Conservation (phyloP, 2,329 filamentous ascomycete species). For the Cryphonectria radicalis region DNA sequence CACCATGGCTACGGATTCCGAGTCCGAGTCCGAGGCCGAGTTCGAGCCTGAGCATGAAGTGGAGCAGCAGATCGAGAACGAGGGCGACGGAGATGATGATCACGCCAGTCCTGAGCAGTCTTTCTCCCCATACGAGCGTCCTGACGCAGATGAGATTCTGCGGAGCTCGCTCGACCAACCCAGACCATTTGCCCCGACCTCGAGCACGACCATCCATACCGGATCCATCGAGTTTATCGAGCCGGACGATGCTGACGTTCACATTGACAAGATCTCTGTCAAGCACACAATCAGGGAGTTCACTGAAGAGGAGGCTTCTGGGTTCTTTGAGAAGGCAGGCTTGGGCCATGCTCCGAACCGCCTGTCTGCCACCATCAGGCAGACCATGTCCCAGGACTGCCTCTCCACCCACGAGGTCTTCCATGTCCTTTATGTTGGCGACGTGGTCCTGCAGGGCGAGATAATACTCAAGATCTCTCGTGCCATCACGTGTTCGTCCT, state of each 20-base stretch:
- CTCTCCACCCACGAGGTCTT: constrained; percentile 51
- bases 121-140: neutral
- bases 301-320: constrained; percentile 44
- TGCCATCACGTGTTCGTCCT: constrained; percentile 48
- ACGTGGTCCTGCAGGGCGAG: constrained; percentile 44
- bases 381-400: constrained; percentile 52
- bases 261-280: constrained; percentile 47
- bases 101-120: neutral
- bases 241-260: constrained; percentile 36
- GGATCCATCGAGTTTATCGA: constrained; percentile 53
- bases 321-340: constrained; percentile 40
- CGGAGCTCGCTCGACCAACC: constrained; percentile 45
- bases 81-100: constrained; percentile 33
- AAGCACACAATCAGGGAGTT: constrained; percentile 52
- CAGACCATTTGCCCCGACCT: constrained; percentile 29
- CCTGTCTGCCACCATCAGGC: constrained; percentile 49
- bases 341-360: constrained; percentile 41
- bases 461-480: constrained; percentile 54
- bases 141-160: constrained; percentile 53
- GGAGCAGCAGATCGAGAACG: constrained; percentile 47
- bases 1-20: constrained; percentile 35
- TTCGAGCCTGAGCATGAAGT: constrained; percentile 40
- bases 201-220: constrained; percentile 30
- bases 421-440: constrained; percentile 54
- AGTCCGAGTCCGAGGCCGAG: constrained; percentile 34